Evolutionary conservation across 2,329 filamentous ascomycete genomes (phyloP), one percentile per base, ranked within the genome.

Genomic region (Cladosporium sp.): DNA sequence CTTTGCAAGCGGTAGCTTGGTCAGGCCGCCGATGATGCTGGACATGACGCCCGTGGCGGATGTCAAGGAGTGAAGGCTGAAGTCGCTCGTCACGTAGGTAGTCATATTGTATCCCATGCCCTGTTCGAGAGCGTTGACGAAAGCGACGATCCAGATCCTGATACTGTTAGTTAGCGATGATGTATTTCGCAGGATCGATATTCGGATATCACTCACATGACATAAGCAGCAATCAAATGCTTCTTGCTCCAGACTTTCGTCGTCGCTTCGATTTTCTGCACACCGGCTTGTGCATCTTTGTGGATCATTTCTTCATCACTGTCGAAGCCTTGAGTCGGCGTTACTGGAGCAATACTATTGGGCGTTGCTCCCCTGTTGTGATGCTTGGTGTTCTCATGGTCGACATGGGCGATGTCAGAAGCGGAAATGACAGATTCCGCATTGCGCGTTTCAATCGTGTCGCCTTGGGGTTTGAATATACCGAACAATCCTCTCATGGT

Each of bases 1-100:
- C 70, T 89, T 89, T 55, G 86, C 85, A 61, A 87, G 78, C 1
- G 85, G 82, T 9, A 88, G 78, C 67, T 86, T 86, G 56, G 81
- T 77, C 15, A 87, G 78, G 42, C 83, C 86, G 66, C 75, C 74
- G 49, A 86, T 80, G 39, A 83, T 71, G 59, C 72, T 77, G 10
- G 81, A 73, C 24, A 86, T 75, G 60, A 86, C 80, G 49, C 73
- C 72, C 10, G 82, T 80, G 2, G 81, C 77, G 1, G 80, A 75
- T 1, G 81, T 75, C 15, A 64, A 62, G 6, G 70, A 69, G 1
- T 70, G 68, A 1, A 59, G 57, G 15, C 35, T 22, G 59, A 72
- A 73, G 54, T 49, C 56, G 19, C 67, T 63, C 47, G 70, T 72
- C 28, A 69, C 70, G 20, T 65, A 63, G 47, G 64, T 50, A 44